Conservation (phyloP, 768 basidiomycete genomes). For the Pilatotrama ljubarskyi region DNA sequence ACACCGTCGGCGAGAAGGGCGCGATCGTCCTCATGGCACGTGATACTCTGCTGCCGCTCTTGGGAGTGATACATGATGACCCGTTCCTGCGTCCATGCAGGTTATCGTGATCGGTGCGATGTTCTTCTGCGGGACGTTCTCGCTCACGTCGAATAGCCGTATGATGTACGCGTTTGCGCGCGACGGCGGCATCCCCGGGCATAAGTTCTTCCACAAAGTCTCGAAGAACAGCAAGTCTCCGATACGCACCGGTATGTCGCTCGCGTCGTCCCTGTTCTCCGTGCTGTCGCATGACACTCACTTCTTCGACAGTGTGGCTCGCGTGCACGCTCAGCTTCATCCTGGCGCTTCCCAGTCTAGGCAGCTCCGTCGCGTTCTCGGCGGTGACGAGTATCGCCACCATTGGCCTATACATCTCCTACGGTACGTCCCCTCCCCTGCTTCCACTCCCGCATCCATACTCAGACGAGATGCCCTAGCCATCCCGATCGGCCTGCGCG, state of each 20-base stretch:
- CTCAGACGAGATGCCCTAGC: conserved; percentile 27
- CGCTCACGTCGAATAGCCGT: conserved; percentile 73
- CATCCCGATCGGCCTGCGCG: conserved; percentile 69
- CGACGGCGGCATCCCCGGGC: conserved; percentile 72
- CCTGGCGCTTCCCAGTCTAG: conserved; percentile 71
- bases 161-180: conserved; percentile 85
- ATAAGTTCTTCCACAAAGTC: conserved; percentile 66
- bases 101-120: conserved; percentile 69
- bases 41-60: neutral
- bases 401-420: conserved; percentile 76
- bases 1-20: conserved; percentile 71
- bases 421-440: conserved; percentile 42
- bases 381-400: conserved; percentile 63
- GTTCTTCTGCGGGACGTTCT: conserved; percentile 80
- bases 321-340: conserved; percentile 76
- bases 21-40: conserved; percentile 72
- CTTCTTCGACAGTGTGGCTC: conserved; percentile 60
- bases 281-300: neutral
- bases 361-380: conserved; percentile 67
- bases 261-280: neutral
- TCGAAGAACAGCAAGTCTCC: conserved; percentile 60
- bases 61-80: neutral
- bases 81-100: conserved; percentile 28
- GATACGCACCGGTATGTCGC: conserved; percentile 57
- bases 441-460: too few species aligned